A percentile compares a stretch with the other conserved stretches of the same genome.
phyloP scores from a whole-genome alignment of 2,329 filamentous ascomycete genomes.

The Aspergillus sp. region DNA sequence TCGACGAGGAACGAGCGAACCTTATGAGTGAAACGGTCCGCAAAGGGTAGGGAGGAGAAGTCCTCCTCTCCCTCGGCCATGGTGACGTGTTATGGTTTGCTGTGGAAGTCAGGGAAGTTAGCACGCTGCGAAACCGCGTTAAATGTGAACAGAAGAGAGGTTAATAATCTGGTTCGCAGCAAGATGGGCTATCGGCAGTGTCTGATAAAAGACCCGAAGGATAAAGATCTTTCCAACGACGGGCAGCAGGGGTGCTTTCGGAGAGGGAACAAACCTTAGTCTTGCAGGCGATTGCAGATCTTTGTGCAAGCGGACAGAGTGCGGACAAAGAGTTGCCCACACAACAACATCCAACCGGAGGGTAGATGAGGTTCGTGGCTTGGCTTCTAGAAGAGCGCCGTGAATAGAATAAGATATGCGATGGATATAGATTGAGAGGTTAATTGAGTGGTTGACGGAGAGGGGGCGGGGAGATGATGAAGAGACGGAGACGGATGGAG shows the following conservation, averaged over 20 bases:
- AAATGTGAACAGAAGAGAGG: neutral
- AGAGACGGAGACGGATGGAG: conserved; percentile 1
- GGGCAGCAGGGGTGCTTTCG: neutral
- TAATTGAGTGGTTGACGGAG: neutral
- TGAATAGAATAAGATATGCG: neutral
- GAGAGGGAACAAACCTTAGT: conserved; percentile 16
- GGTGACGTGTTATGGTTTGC: conserved; percentile 17
- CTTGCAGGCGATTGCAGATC: conserved; percentile 20
- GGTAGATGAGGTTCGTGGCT: neutral
- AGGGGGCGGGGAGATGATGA: neutral
- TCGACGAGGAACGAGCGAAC: conserved; percentile 22
- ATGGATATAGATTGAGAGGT: neutral
- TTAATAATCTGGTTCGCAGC: neutral
- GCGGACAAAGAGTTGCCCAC: conserved; percentile 10
- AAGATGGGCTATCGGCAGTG: neutral
- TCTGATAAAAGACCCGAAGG: neutral
- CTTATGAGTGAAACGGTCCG: conserved; percentile 46
- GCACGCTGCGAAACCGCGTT: neutral
- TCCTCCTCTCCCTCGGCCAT: conserved; percentile 47
- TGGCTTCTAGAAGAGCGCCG: neutral
- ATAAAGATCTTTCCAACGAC: neutral
- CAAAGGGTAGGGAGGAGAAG: conserved; percentile 43
- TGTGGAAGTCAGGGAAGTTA: conserved; percentile 10
- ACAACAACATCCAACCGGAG: conserved; percentile 8
- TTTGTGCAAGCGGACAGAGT: conserved; percentile 16